phyloP scores from a whole-genome alignment of 108 stramenopile genomes.

The Fragilaria crotonensis region DNA sequence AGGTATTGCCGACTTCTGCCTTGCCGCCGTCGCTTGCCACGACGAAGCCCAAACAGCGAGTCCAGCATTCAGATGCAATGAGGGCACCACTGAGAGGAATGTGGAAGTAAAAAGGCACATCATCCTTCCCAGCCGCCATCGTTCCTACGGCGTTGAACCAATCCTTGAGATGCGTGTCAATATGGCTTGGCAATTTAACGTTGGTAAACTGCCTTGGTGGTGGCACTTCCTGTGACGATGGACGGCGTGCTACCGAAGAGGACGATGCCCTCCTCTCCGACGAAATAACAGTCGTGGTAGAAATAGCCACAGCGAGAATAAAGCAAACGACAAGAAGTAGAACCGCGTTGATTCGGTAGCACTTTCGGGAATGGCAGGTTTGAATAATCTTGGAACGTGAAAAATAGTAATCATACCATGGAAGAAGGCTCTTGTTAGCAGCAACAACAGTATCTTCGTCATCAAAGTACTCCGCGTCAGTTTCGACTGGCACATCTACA shows the following conservation, averaged over 20 bases:
- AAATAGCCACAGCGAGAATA: neutral
- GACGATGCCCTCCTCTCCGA: neutral
- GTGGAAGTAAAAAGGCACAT: conserved; percentile 22
- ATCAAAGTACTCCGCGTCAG: neutral
- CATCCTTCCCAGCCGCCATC: neutral
- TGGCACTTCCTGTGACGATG: neutral
- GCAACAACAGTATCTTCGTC: neutral
- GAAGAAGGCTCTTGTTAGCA: neutral
- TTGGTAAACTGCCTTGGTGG: too few relatives aligned
- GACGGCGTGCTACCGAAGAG: too few relatives aligned
- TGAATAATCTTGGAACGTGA: neutral
- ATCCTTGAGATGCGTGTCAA: neutral
- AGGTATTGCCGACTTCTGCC: neutral
- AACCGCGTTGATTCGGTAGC: neutral
- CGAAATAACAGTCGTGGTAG: neutral
- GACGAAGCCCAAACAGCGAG: neutral
- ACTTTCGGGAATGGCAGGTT: neutral
- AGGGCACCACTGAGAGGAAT: neutral
- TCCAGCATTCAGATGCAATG: neutral
- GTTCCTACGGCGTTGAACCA: neutral
- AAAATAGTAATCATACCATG: conserved; percentile 3
- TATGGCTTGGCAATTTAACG: neutral
- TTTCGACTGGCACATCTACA: neutral
- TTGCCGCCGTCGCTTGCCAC: neutral
- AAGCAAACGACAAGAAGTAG: neutral